Percentiles rank a stretch among this genome's conserved stretches.
These are phyloP conservation scores for Komagataea norvegica DNA, from an alignment of 1,139 yeast species.

Conservation along the genomic window DNA sequence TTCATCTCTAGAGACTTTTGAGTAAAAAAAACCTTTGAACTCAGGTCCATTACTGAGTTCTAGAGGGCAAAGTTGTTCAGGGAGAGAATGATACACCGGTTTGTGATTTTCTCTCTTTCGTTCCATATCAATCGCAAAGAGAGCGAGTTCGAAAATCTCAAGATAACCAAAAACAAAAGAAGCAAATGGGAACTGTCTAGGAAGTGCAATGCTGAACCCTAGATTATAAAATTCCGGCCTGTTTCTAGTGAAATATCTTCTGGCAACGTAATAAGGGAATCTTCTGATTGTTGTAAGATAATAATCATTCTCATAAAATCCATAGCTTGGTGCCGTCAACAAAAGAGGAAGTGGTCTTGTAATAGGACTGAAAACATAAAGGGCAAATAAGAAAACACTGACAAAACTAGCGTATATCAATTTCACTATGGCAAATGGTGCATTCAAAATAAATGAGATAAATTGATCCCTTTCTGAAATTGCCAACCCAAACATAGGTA, in stretches of 20 bases:
- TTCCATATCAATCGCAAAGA: slow-evolving; percentile 11
- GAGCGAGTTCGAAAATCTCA: slow-evolving; percentile 9
- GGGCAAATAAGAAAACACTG: not conserved
- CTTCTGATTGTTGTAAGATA: slow-evolving; percentile 6
- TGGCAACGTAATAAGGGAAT: slow-evolving; percentile 7
- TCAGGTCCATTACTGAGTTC: not conserved
- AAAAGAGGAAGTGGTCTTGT: not conserved
- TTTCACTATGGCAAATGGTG: slow-evolving; percentile 5
- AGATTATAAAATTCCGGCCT: slow-evolving; percentile 6
- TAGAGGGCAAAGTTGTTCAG: not conserved
- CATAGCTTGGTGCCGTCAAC: slow-evolving; percentile 6
- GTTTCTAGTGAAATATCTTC: slow-evolving; percentile 3
- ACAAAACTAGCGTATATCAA: not conserved
- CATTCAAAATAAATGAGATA: slow-evolving; percentile 1
- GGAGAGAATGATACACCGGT: not conserved
- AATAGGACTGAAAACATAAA: not conserved
- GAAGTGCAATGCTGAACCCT: slow-evolving; percentile 7
- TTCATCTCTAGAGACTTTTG: not conserved
- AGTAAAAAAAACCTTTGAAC: not conserved
- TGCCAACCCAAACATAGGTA: slow-evolving; percentile 5
- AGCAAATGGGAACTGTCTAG: slow-evolving; percentile 7
- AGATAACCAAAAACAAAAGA: slow-evolving; percentile 9
- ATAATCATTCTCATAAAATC: slow-evolving; percentile 1
- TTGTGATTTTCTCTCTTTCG: slow-evolving; percentile 1
- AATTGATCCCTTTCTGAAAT: slow-evolving; percentile 5